Evolutionary conservation across 139 green algal genomes (phyloP), one percentile per base, ranked within the genome.

Genomic region (Micractinium conductrix): DNA sequence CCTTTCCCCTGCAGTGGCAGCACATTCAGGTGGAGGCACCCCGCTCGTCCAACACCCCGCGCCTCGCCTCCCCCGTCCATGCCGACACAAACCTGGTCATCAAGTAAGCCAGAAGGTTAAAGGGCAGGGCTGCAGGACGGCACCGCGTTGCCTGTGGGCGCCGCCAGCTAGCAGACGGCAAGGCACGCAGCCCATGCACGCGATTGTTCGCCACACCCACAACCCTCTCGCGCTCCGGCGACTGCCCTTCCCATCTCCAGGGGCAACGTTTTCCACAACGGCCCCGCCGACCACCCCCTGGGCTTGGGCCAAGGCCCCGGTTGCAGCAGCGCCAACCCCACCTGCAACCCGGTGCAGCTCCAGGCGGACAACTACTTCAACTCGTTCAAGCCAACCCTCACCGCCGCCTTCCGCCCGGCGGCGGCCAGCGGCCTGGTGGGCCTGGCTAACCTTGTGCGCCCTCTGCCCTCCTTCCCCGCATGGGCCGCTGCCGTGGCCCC

Each of bases 1-100:
- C n/a, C n/a, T n/a, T n/a, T n/a, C 60, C 1, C n/a, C 65, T 72
- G 65, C 65, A 72, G 65, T 72, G 65, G 65, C 65, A 72, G 65
- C 65, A 72, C 65, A 43, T 72, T 10, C 65, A 72, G 33, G 65
- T 72, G 65, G 8, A 72, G 65, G n/a, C n/a, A 16, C 65, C 65
- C 0, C 10, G n/a, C 12, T 33, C 65, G 19, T 72, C 65, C 65
- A 72, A 72, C 65, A 44, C 65, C 5, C 65, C 65, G 33, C 65
- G 65, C 33, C 65, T 72, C 33, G 35, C 21, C 1, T 4, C 65
- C 33, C 26, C 33, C 12, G 65, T 72, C 14, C 12, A 40, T 8
- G 65, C 65, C 14, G 65, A 72, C 35, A 28, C 35, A 10, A 44
- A 72, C 65, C 65, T 72, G 7, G 65, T 72, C 9, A 42, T 72